Evolutionary conservation across 257 asterid genomes (phyloP).

Genomic region (Linaria vulgaris): DNA sequence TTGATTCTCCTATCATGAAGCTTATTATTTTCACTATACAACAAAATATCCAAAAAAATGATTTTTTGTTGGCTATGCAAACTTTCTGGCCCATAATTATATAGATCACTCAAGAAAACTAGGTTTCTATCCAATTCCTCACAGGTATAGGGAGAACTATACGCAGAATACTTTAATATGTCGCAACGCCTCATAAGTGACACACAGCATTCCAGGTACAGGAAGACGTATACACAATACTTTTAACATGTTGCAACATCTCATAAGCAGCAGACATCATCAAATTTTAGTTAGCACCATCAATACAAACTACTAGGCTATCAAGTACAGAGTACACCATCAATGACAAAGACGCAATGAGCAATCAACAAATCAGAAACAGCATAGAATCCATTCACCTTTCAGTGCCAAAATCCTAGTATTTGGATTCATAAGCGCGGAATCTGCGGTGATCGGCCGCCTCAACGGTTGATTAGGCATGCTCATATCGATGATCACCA

Average conservation of each 20-base stretch:
- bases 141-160: neutral
- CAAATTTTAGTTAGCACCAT: neutral
- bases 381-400: constrained; percentile 43
- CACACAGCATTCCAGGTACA: too few relatives aligned
- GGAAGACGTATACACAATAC: too few relatives aligned
- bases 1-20: neutral
- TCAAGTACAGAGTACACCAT: neutral
- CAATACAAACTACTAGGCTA: neutral
- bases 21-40: neutral
- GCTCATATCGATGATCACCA: constrained; percentile 62
- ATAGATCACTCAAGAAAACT: neutral
- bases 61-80: neutral
- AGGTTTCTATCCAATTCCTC: constrained; percentile 16
- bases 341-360: constrained; percentile 3
- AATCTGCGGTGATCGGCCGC: constrained; percentile 70
- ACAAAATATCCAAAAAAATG: neutral
- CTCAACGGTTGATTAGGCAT: constrained; percentile 72
- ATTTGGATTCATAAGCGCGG: constrained; percentile 70
- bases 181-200: too few relatives aligned
- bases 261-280: neutral
- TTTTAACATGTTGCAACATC: too few relatives aligned
- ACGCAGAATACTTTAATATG: neutral
- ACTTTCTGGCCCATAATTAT: neutral
- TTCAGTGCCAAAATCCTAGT: constrained; percentile 65
- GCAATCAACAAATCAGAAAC: neutral